Percentiles rank a stretch among this genome's conserved stretches.
phyloP scores from a whole-genome alignment of 495 filamentous ascomycete species.

The Xylaria nigripes region DNA sequence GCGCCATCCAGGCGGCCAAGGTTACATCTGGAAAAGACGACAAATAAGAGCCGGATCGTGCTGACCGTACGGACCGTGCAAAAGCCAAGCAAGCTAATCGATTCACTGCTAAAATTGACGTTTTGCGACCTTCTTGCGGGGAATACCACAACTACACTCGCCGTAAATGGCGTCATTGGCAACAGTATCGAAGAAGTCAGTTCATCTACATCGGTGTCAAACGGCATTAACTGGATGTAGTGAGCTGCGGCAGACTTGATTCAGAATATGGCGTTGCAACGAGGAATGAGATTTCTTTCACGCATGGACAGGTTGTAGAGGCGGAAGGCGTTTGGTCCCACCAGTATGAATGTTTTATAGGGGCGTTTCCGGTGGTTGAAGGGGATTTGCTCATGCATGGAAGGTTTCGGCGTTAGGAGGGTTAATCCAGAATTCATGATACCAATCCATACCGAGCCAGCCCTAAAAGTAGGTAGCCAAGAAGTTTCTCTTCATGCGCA shows the following conservation, averaged over 20 bases:
- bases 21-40: slow-evolving; percentile 51
- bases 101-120: neutral
- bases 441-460: neutral
- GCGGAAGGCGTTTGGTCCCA: neutral
- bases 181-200: too few relatives aligned
- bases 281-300: neutral
- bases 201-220: too few relatives aligned
- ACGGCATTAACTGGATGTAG: neutral
- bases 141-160: neutral
- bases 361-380: neutral
- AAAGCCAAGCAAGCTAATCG: neutral
- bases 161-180: too few relatives aligned
- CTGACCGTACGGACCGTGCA: neutral
- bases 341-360: neutral
- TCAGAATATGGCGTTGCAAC: neutral
- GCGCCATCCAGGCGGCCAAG: slow-evolving; percentile 89
- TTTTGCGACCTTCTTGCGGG: neutral
- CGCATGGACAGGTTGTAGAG: neutral
- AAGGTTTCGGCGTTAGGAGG: slow-evolving; percentile 2
- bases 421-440: neutral
- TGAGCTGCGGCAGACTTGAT: neutral
- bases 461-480: neutral
- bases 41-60: slow-evolving; percentile 19
- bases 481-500: too few relatives aligned
- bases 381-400: neutral